A percentile compares a stretch with the other conserved stretches of the same genome.
Conservation (phyloP, 2,329 filamentous ascomycete species). For the Aspergillus pseudoviridinutans region DNA sequence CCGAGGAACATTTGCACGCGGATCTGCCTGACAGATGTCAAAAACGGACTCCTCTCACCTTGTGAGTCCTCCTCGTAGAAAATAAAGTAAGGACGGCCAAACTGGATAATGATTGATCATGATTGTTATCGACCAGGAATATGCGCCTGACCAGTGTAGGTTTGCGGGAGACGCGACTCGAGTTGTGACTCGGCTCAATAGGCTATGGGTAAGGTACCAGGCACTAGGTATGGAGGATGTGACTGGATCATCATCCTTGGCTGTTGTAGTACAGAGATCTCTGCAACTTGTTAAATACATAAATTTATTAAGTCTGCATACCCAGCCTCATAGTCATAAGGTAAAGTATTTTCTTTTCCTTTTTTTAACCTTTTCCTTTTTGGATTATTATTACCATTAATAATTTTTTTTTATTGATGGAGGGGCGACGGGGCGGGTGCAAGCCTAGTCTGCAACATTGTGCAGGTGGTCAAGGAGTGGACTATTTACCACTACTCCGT, state of each 20-base stretch:
- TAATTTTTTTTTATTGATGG: not conserved
- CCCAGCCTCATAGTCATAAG: not conserved
- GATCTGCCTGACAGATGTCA: not conserved
- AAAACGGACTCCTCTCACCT: not conserved
- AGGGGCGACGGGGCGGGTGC: conserved; percentile 5
- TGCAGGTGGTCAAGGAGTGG: conserved; percentile 18
- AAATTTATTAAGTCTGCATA: not conserved
- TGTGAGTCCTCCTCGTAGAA: not conserved
- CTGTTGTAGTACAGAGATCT: not conserved
- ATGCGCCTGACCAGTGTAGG: not conserved
- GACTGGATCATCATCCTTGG: not conserved
- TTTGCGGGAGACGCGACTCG: not conserved
- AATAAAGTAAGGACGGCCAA: not conserved
- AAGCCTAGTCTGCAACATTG: conserved; percentile 9
- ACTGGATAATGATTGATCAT: not conserved
- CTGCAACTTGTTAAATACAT: not conserved
- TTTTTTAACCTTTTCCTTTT: not conserved
- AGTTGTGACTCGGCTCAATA: not conserved
- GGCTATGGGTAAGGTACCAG: not conserved
- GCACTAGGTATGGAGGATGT: not conserved
- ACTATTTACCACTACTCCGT: not conserved
- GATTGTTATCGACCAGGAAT: not conserved
- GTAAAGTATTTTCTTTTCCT: not conserved
- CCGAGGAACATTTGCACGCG: not conserved
- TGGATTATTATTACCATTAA: not conserved